Evolutionary conservation across 139 green algal species (phyloP).

Genomic region (Gonium pectorale): DNA sequence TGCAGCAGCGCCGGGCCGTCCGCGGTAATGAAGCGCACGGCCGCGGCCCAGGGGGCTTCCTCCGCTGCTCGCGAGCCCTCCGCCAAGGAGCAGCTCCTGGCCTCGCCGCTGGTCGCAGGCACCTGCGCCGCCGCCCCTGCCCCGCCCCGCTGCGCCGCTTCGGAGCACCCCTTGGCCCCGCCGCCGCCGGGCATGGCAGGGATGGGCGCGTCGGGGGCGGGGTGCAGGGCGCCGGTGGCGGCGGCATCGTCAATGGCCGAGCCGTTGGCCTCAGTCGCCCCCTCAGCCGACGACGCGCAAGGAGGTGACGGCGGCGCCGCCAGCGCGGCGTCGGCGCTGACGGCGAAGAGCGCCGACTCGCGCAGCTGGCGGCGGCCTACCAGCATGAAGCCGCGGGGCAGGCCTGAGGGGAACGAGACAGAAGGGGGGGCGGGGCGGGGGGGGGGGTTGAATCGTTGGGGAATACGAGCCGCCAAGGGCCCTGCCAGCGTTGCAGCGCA

Average conservation of each 20-base stretch:
- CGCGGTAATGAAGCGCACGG: not conserved
- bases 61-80: not conserved
- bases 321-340: too few species aligned
- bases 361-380: conserved; percentile 46
- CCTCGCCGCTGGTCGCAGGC: not conserved
- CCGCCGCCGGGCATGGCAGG: too few species aligned
- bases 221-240: too few species aligned
- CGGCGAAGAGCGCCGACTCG: conserved; percentile 11
- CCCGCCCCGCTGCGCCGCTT: not conserved
- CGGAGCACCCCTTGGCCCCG: too few species aligned
- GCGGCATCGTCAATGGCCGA: too few species aligned
- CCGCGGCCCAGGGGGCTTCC: not conserved
- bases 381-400: conserved; percentile 77
- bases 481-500: too few species aligned
- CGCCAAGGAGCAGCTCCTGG: not conserved
- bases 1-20: not conserved
- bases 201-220: too few species aligned
- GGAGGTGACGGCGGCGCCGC: too few species aligned
- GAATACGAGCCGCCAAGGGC: too few species aligned
- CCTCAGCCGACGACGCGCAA: too few species aligned
- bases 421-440: not conserved
- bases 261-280: too few species aligned
- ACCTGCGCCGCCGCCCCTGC: not conserved
- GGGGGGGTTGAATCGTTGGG: too few species aligned
- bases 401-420: not conserved